Conservation (phyloP, 2,329 filamentous ascomycete species). For the Neobulgaria alba region DNA sequence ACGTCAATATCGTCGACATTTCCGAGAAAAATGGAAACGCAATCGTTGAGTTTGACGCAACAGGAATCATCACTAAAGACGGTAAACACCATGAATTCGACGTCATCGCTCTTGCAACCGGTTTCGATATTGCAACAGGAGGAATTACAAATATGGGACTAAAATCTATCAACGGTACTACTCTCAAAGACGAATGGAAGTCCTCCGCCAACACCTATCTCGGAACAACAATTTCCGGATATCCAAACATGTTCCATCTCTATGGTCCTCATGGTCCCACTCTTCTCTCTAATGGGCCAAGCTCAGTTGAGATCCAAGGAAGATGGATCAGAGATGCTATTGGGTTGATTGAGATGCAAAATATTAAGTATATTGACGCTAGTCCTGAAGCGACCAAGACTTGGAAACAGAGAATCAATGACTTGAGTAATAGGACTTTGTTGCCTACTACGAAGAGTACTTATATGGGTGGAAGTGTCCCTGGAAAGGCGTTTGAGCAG, state of each 20-base stretch:
- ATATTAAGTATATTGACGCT: constrained; percentile 43
- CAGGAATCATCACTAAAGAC: constrained; percentile 28
- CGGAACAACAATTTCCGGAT: constrained; percentile 35
- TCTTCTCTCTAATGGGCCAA: constrained; percentile 46
- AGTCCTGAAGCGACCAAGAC: constrained; percentile 35
- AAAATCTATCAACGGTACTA: constrained; percentile 31
- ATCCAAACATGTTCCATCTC: constrained; percentile 43
- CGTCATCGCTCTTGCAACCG: constrained; percentile 28
- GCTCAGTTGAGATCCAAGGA: constrained; percentile 45
- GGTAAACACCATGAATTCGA: constrained; percentile 24
- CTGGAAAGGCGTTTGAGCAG: constrained; percentile 44
- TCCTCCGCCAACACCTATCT: constrained; percentile 36
- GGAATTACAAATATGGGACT: constrained; percentile 39
- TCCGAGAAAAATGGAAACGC: constrained; percentile 34
- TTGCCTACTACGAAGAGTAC: constrained; percentile 42
- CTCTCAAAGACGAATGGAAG: constrained; percentile 36
- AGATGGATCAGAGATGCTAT: constrained; percentile 46
- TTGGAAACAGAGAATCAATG: constrained; percentile 43
- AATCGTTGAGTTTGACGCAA: constrained; percentile 31
- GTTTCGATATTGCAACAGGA: constrained; percentile 31
- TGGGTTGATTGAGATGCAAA: constrained; percentile 36
- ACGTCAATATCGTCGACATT: constrained; percentile 38
- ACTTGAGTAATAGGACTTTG: constrained; percentile 37
- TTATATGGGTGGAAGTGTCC: constrained; percentile 48
- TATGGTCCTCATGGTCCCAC: constrained; percentile 51